These are phyloP conservation scores for Aspergillus versicolor DNA, from an alignment of 2,329 filamentous ascomycete genomes.

Conservation along the genomic window DNA sequence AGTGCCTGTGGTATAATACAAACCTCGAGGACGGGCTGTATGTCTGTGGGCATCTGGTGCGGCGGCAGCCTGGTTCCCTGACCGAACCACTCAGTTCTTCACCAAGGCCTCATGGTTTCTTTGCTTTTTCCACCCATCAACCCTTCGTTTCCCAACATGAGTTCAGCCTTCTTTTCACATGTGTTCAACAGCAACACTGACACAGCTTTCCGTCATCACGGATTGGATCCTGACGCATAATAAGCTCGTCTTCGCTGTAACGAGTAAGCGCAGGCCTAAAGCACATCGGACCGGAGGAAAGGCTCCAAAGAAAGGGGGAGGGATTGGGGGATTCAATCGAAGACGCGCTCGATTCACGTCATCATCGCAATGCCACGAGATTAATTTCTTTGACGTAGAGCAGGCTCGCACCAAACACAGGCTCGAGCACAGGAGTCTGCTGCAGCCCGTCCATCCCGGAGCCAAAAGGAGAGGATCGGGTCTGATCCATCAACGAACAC, in stretches of 20 bases:
- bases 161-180: background rate
- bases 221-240: background rate
- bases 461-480: constrained; percentile 6
- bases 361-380: constrained; percentile 1
- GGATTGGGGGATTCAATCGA: background rate
- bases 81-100: background rate
- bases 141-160: background rate
- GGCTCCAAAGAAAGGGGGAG: background rate
- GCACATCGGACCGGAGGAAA: background rate
- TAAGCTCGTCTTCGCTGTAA: background rate
- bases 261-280: background rate
- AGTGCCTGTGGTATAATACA: background rate
- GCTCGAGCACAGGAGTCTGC: constrained; percentile 12
- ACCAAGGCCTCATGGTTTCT: background rate
- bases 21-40: background rate
- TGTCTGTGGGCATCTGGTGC: background rate
- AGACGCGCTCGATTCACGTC: constrained; percentile 5
- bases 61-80: background rate
- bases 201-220: background rate
- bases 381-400: constrained; percentile 1
- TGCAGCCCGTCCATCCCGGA: constrained; percentile 11
- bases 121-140: background rate
- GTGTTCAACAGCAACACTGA: background rate
- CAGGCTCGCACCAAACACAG: constrained; percentile 16
- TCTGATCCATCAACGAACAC: background rate